Percentiles rank a stretch among this genome's conserved stretches.
These are phyloP conservation scores for Scheffersomyces cryptocercus DNA, from an alignment of 1,139 yeast species.

Conservation along the genomic window DNA sequence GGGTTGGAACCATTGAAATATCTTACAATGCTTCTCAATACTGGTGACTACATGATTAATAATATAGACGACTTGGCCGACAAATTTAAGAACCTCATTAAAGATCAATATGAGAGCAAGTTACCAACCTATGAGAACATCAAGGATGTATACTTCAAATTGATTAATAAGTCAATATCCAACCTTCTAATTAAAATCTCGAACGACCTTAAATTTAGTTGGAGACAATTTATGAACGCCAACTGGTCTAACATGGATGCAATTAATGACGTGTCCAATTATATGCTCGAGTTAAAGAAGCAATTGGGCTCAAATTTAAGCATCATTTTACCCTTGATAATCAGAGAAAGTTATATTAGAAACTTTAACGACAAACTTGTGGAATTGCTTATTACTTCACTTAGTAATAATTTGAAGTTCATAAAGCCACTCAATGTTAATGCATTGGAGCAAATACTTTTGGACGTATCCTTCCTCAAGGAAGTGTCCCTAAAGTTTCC, in stretches of 20 bases:
- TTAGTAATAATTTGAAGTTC: slow-evolving; percentile 56
- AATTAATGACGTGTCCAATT: slow-evolving; percentile 72
- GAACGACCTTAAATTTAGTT: slow-evolving; percentile 63
- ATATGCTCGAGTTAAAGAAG: slow-evolving; percentile 57
- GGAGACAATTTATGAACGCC: slow-evolving; percentile 83
- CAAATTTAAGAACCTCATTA: slow-evolving; percentile 53
- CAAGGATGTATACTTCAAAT: slow-evolving; percentile 55
- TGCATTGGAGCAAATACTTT: slow-evolving; percentile 78
- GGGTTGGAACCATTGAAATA: slow-evolving; percentile 61
- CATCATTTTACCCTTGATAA: slow-evolving; percentile 58
- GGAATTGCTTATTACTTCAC: slow-evolving; percentile 62
- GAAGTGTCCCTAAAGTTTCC: slow-evolving; percentile 57
- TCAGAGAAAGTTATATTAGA: slow-evolving; percentile 70
- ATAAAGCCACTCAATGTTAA: slow-evolving; percentile 66
- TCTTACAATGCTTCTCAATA: slow-evolving; percentile 73
- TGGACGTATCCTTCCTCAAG: slow-evolving; percentile 70
- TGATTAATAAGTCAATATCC: slow-evolving; percentile 61
- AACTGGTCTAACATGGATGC: slow-evolving; percentile 70
- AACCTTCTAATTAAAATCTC: slow-evolving; percentile 60
- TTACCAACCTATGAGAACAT: slow-evolving; percentile 52
- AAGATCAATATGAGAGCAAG: slow-evolving; percentile 30
- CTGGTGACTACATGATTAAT: slow-evolving; percentile 84
- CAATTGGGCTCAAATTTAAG: slow-evolving; percentile 42
- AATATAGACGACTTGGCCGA: slow-evolving; percentile 79
- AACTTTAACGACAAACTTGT: slow-evolving; percentile 76